Base-by-base conservation (phyloP, 1,284 basidiomycete species). In the Cryptococcus amylolentus region DNA sequence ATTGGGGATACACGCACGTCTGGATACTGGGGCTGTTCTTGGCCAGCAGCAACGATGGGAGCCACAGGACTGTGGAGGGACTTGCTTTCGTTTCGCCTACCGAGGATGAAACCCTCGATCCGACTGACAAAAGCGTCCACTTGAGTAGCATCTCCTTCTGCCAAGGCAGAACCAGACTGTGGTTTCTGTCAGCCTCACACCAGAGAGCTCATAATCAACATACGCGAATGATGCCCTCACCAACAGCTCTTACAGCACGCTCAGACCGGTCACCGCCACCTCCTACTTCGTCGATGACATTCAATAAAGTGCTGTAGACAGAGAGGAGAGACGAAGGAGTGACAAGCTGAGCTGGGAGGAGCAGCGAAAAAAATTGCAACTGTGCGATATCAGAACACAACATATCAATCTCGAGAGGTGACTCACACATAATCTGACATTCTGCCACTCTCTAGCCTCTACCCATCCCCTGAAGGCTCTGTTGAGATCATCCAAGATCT, bases 281-380 rank as follows among this genome's bases (percentile, higher is more conserved):
- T 47, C 88, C 89, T 61, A 94, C 90, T 71, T 95, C 92, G 63
- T 92, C 89, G 27, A 96, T 78, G 3, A 95, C 92, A 0, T 86
- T 82, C 3, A 87, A 85, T 65, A 95, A 89, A 0, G 89, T 88
- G 59, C 86, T 84, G 27, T 95, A 81, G 12, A 93, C 83, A 7
- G 84, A 81, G 46, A 88, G 80, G 79, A 96, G 82, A 4, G 91
- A 92, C 14, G 85, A 81, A 0, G 85, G 76, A 3, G 88, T 84
- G 50, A 96, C 82, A 1, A 95, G 79, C 50, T 84, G 82, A 12
- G 89, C 83, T 35, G 87, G 81, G 31, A 89, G 86, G 43, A 95
- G 77, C 67, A 92, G 88, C 0, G 91, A 88, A 68, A 96, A 94
- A 73, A 96, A 89, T 65, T 91, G 88, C 20, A 94, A 86, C 90